A percentile compares a stretch with the other conserved stretches of the same genome.
phyloP scores from a whole-genome alignment of 73 alveolate species.

The Durusdinium trenchii region DNA sequence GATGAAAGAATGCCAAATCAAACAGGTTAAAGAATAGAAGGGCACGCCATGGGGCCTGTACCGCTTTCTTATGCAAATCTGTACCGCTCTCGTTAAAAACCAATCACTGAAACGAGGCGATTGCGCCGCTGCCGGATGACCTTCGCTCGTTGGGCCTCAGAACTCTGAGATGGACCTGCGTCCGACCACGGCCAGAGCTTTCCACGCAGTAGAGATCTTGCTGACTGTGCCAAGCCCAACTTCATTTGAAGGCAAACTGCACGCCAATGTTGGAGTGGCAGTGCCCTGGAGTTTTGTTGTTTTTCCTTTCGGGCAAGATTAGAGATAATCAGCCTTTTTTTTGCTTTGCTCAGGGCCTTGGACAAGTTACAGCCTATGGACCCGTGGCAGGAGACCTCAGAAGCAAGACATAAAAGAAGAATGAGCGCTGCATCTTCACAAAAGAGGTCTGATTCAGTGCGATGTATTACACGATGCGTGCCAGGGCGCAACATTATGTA shows the following conservation, averaged over 20 bases:
- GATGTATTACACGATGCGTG: too few species aligned
- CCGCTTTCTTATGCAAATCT: neutral
- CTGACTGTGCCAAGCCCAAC: too few species aligned
- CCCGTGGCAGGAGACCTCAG: conserved; percentile 39
- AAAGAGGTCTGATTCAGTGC: too few species aligned
- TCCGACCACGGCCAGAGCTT: neutral
- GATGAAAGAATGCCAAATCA: neutral
- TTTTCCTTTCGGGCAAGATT: neutral
- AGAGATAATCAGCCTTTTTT: neutral
- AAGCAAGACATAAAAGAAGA: too few species aligned
- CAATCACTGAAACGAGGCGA: neutral
- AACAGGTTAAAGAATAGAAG: neutral
- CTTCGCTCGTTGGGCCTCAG: conserved; percentile 43
- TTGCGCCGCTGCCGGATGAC: conserved; percentile 82
- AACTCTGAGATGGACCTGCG: neutral
- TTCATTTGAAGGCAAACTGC: neutral
- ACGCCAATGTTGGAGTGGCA: neutral
- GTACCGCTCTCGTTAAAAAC: too few species aligned
- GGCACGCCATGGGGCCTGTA: neutral
- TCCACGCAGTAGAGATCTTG: neutral
- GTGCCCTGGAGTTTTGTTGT: neutral
- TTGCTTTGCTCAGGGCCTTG: conserved; percentile 32
- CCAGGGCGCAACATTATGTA: too few species aligned
- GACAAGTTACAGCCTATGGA: conserved; percentile 77
- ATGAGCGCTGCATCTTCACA: too few species aligned